These are phyloP conservation scores for Flueggea neowawraea DNA, from an alignment of 441 rosid genomes.

Conservation along the genomic window DNA sequence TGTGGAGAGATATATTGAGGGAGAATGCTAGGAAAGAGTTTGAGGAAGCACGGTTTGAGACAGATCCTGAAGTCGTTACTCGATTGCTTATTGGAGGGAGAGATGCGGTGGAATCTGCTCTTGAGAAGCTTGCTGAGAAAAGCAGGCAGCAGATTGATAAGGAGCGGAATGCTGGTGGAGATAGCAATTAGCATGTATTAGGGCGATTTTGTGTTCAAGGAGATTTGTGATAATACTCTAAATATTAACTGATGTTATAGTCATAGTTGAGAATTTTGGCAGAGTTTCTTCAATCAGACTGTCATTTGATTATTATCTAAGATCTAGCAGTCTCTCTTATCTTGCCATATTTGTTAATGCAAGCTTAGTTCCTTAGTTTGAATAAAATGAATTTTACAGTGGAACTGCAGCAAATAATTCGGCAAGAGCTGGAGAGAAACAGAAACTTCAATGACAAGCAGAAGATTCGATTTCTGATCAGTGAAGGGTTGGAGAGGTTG, in stretches of 20 bases:
- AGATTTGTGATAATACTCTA: no score
- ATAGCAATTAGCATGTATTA: no score
- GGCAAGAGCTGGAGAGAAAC: conserved; percentile 74
- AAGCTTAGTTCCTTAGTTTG: background rate
- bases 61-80: conserved; percentile 73
- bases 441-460: conserved; percentile 58
- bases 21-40: conserved; percentile 85
- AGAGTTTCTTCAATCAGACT: no score
- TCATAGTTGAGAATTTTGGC: no score
- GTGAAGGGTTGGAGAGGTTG: conserved; percentile 74
- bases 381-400: conserved; percentile 30
- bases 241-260: no score
- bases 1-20: conserved; percentile 80
- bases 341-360: background rate
- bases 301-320: no score
- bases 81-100: conserved; percentile 75
- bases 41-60: conserved; percentile 75
- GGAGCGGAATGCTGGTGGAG: conserved; percentile 19
- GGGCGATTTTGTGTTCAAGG: no score
- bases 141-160: conserved; percentile 62
- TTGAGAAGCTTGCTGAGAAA: conserved; percentile 76
- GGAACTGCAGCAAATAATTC: conserved; percentile 52
- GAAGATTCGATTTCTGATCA: conserved; percentile 60
- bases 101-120: conserved; percentile 66
- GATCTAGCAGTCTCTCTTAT: background rate